Evolutionary conservation across 1,284 basidiomycete genomes (phyloP).

Genomic region (Paramarasmius palmivorus): DNA sequence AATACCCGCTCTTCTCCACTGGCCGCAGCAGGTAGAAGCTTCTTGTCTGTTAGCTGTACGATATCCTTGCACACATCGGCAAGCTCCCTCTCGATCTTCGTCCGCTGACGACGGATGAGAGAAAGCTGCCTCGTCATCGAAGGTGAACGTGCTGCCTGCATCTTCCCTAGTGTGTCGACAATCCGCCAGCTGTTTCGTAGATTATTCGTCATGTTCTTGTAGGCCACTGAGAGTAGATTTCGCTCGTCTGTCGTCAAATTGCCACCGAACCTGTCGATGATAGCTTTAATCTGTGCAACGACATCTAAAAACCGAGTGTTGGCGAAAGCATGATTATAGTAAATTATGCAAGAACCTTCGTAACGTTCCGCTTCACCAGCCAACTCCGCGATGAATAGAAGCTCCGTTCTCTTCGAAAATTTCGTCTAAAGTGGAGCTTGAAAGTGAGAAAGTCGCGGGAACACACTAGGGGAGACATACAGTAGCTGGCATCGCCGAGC

Average conservation of each 20-base stretch:
- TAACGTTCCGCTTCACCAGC: slow-evolving; percentile 69
- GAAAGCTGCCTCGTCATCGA: slow-evolving; percentile 36
- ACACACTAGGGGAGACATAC: background rate
- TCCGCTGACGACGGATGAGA: slow-evolving; percentile 53
- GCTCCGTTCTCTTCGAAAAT: slow-evolving; percentile 21
- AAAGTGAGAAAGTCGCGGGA: background rate
- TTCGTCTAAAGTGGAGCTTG: background rate
- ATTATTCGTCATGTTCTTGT: slow-evolving; percentile 66
- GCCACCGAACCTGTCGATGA: slow-evolving; percentile 48
- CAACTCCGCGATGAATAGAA: slow-evolving; percentile 59
- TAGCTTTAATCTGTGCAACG: slow-evolving; percentile 55
- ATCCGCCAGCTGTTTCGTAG: slow-evolving; percentile 66
- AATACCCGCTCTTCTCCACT: slow-evolving; percentile 68
- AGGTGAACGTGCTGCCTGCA: slow-evolving; percentile 35
- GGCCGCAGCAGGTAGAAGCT: slow-evolving; percentile 54
- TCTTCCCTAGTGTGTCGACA: slow-evolving; percentile 55
- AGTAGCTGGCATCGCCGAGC: background rate
- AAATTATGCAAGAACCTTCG: slow-evolving; percentile 43
- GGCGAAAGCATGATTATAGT: background rate
- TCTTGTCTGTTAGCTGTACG: slow-evolving; percentile 51
- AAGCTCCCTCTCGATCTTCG: slow-evolving; percentile 58
- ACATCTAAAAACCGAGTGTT: slow-evolving; percentile 42
- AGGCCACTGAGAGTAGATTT: slow-evolving; percentile 68
- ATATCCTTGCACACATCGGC: slow-evolving; percentile 59
- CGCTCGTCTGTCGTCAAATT: slow-evolving; percentile 63